Conservation (phyloP, 225 moss, liverwort and hornwort genomes). For the Neckera pumila region DNA sequence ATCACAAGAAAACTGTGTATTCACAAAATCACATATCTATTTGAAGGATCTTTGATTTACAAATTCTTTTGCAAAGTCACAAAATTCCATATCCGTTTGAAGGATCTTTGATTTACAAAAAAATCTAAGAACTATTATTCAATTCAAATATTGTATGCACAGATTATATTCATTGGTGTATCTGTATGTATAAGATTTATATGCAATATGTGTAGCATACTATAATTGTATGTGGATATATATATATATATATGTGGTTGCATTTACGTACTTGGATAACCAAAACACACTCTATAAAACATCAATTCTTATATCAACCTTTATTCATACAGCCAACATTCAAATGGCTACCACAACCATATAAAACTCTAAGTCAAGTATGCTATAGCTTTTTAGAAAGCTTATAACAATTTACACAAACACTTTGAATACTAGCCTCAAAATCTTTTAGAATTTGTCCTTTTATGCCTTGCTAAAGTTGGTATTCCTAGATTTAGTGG, state of each 20-base stretch:
- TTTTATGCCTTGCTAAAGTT: not conserved
- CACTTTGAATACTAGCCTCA: accelerated
- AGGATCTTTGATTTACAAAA: too few species aligned
- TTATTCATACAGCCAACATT: not conserved
- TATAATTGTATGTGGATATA: not conserved
- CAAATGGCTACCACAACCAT: accelerated
- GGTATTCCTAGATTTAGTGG: not conserved
- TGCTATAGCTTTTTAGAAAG: not conserved
- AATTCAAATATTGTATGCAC: not conserved
- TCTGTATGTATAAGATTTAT: not conserved
- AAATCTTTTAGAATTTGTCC: not conserved
- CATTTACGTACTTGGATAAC: accelerated
- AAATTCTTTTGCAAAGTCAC: not conserved
- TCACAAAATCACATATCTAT: too few species aligned
- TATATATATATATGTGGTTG: too few species aligned
- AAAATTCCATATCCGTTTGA: too few species aligned
- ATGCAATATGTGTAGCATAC: not conserved
- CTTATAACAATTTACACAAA: not conserved
- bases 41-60: too few species aligned
- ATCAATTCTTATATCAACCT: not conserved
- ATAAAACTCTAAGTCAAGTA: not conserved
- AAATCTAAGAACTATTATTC: accelerated
- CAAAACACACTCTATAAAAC: not conserved
- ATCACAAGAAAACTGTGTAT: too few species aligned
- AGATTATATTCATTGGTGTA: not conserved